Evolutionary conservation across 352 stramenopile genomes (phyloP).

Genomic region (Phytophthora syringae): DNA sequence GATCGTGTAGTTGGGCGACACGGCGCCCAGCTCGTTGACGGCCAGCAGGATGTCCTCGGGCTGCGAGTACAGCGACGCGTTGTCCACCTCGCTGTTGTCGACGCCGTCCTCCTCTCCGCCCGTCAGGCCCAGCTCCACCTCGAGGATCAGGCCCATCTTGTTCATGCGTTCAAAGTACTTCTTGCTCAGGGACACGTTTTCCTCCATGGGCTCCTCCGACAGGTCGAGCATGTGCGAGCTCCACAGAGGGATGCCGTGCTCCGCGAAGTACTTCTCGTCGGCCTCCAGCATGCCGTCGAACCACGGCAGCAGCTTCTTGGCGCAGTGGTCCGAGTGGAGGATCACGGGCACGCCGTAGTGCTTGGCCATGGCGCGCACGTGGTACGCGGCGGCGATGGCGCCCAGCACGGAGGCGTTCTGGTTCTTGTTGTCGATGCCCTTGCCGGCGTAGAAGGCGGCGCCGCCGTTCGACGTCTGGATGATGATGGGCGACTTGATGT

Average conservation of each 20-base stretch:
- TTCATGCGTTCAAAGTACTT: slow-evolving; percentile 98
- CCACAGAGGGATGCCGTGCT: slow-evolving; percentile 96
- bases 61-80: slow-evolving; percentile 89
- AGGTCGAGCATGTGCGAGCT: slow-evolving; percentile 99
- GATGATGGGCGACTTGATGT: slow-evolving; percentile 98
- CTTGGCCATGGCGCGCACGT: slow-evolving; percentile 96
- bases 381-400: slow-evolving; percentile 93
- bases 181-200: slow-evolving; percentile 98
- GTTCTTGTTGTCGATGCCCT: slow-evolving; percentile 96
- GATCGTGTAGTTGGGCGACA: slow-evolving; percentile 96
- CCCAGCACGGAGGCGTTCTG: slow-evolving; percentile 79
- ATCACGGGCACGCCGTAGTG: slow-evolving; percentile 97
- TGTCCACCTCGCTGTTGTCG: slow-evolving; percentile 96
- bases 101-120: slow-evolving; percentile 99
- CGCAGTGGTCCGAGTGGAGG: slow-evolving; percentile 99
- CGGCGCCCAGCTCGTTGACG: slow-evolving; percentile 94
- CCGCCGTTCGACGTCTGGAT: slow-evolving; percentile 99
- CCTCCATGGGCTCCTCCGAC: slow-evolving; percentile 97
- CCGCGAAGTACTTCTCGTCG: slow-evolving; percentile 96
- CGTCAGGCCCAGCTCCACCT: slow-evolving; percentile 99
- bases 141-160: slow-evolving; percentile 96
- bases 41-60: slow-evolving; percentile 77
- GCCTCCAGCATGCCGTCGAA: slow-evolving; percentile 97
- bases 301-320: slow-evolving; percentile 98
- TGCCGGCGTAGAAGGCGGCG: slow-evolving; percentile 97